A percentile compares a stretch with the other conserved stretches of the same genome.
phyloP scores from a whole-genome alignment of 140 eudicot genomes.

The Flaveria floridana region DNA sequence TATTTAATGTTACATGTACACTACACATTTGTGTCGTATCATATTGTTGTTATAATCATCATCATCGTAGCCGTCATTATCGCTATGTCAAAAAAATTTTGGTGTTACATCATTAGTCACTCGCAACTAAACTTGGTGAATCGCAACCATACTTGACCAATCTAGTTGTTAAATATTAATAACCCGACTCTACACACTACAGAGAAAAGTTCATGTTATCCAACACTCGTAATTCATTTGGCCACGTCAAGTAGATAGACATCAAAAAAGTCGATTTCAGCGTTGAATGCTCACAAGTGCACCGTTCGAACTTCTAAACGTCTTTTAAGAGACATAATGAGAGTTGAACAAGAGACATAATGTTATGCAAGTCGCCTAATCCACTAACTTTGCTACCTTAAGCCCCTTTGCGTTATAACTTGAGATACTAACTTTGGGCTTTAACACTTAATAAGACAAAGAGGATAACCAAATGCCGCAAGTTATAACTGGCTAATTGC shows the following conservation, averaged over 20 bases:
- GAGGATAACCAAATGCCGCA: not conserved
- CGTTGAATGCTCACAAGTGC: not conserved
- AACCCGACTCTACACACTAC: not conserved
- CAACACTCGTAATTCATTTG: not conserved
- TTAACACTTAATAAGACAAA: not conserved
- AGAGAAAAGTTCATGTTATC: not conserved
- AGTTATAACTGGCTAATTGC: not conserved
- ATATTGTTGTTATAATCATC: not conserved
- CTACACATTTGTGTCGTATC: not conserved
- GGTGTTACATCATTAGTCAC: too few relatives aligned
- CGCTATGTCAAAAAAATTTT: too few relatives aligned
- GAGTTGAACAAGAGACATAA: not conserved
- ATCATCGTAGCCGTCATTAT: too few relatives aligned
- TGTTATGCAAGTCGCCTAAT: constrained; percentile 1
- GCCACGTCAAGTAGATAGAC: not conserved
- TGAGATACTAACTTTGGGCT: not conserved
- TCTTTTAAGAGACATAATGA: not conserved
- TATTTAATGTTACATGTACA: not conserved
- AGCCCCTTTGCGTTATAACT: not conserved
- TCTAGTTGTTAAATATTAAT: not conserved
- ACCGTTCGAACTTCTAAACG: not conserved
- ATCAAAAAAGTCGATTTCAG: not conserved
- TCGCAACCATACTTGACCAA: too few relatives aligned
- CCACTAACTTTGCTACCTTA: not conserved
- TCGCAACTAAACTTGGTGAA: too few relatives aligned